A percentile compares a stretch with the other conserved stretches of the same genome.
phyloP scores from a whole-genome alignment of 1,139 yeast species.

The Arxiozyma slooffiae region DNA sequence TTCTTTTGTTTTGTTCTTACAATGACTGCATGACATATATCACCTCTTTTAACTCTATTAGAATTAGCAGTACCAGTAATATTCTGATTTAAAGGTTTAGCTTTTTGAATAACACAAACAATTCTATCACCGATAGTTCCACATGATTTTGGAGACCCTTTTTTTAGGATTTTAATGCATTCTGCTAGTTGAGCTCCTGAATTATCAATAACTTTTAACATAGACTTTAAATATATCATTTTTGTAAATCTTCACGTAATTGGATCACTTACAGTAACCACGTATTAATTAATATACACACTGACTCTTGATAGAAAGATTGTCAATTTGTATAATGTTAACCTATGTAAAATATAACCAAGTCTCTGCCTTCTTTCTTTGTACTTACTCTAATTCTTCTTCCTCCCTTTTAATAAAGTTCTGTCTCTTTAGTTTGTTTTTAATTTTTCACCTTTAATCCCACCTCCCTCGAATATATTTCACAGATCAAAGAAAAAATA shows the following conservation, averaged over 20 bases:
- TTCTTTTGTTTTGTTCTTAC: conserved; percentile 87
- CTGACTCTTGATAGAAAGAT: background rate
- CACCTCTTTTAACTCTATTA: conserved; percentile 88
- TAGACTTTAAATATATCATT: conserved; percentile 87
- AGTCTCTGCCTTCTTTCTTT: background rate
- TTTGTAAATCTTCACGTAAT: background rate
- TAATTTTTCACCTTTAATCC: background rate
- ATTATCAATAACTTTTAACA: conserved; percentile 84
- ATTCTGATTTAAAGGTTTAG: conserved; percentile 57
- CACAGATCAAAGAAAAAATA: too few relatives aligned
- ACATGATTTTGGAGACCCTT: conserved; percentile 67
- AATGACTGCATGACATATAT: conserved; percentile 88
- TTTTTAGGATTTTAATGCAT: conserved; percentile 89
- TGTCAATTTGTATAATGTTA: background rate
- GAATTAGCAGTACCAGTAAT: conserved; percentile 60
- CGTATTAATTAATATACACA: too few relatives aligned
- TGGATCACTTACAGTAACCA: too few relatives aligned
- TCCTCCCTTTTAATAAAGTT: background rate
- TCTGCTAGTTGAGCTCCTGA: conserved; percentile 93
- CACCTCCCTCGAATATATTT: too few relatives aligned
- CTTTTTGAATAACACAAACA: conserved; percentile 90
- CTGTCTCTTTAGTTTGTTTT: background rate
- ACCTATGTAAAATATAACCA: background rate
- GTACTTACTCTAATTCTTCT: background rate
- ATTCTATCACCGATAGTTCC: conserved; percentile 87